Conservation (phyloP, 305 asterid genomes). For the Fraxinus velutina region DNA sequence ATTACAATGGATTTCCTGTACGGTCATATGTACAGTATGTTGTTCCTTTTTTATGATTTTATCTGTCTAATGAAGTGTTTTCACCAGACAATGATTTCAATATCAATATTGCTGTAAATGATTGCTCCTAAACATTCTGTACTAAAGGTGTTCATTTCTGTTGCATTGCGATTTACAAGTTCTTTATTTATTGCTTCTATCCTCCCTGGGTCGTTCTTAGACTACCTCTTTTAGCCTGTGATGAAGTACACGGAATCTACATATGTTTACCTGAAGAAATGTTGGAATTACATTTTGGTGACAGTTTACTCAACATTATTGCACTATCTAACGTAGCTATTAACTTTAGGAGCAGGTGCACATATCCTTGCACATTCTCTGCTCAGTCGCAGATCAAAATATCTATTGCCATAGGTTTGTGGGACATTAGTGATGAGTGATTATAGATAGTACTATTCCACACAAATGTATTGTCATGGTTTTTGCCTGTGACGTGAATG, state of each 20-base stretch:
- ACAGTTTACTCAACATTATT: background rate
- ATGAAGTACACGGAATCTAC: background rate
- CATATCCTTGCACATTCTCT: background rate
- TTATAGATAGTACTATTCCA: background rate
- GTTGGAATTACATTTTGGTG: background rate
- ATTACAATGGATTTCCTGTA: constrained; percentile 11
- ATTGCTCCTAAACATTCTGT: background rate
- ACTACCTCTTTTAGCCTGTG: background rate
- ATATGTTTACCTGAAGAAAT: background rate
- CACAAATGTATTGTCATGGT: background rate
- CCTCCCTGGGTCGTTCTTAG: background rate
- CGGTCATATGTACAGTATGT: constrained; percentile 27
- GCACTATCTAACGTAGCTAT: background rate
- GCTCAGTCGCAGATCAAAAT: background rate
- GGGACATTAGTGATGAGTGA: background rate
- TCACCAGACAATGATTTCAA: background rate
- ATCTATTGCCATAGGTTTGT: background rate
- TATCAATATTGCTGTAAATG: background rate
- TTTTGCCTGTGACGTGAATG: background rate
- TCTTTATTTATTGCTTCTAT: background rate
- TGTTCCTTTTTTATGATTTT: constrained; percentile 11
- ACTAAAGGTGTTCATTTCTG: background rate
- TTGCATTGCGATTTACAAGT: background rate
- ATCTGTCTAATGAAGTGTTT: background rate
- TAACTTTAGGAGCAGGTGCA: background rate